Evolutionary conservation across 139 green algal species (phyloP), one percentile per base, ranked within the genome.

Genomic region (Tetraselmis striata): DNA sequence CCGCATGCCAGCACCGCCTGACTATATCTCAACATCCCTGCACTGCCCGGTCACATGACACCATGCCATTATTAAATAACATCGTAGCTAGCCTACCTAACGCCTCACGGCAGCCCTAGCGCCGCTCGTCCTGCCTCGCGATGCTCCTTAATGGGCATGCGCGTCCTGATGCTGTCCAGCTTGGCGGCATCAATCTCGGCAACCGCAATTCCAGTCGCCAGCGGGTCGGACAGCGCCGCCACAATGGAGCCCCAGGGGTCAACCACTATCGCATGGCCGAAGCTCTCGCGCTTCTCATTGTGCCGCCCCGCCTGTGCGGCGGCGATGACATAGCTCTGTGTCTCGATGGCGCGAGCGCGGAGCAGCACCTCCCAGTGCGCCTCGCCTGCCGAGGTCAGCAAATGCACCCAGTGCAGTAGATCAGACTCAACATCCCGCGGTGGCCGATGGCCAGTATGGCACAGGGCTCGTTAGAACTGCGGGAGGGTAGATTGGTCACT

Each of bases 311-410:
- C 91, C 87, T 99, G 96, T 28, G 96, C 96, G 1, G 95, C 95
- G 2, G 95, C 95, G 75, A 98, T 87, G 5, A 98, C 93, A 83
- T 96, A 99, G 74, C 85, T 91, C 89, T 99, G 96, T 59, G 85
- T 95, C 83, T 99, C 97, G 1, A 99, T 95, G 24, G 97, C 97
- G 0, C 97, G 84, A 1, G 97, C 96, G 0, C 95, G 86, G 84
- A 99, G 89, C 81, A 99, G 88, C 59, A 98, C 82, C 87, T 99
- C 94, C 97, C 97, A 99, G 79, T 99, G 97, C 0, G 94, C 95
- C 27, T 87, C 85, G 1, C 95, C 95, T 93, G n/a, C n/a, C n/a
- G n/a, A n/a, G n/a, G n/a, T n/a, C n/a, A n/a, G n/a, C n/a, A n/a
- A n/a, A n/a, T n/a, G n/a, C n/a, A n/a, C n/a, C n/a, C n/a, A n/a